Conservation (phyloP, 176 grass and related monocot genomes). For the Oryza punctata region DNA sequence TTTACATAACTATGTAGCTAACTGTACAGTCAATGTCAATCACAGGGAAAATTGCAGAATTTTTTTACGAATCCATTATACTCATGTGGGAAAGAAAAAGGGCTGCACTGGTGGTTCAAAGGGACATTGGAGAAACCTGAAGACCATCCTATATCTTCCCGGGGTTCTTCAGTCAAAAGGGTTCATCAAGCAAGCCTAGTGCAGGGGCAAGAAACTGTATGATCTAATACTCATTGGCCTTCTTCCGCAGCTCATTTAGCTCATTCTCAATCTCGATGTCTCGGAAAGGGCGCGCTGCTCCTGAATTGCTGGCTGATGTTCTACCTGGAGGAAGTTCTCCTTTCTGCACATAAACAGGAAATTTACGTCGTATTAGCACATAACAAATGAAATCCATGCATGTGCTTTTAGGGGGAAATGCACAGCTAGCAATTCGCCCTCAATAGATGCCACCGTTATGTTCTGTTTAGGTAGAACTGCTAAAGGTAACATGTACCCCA, state of each 20-base stretch:
- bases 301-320: constrained; percentile 47
- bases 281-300: constrained; percentile 48
- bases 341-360: constrained; percentile 55
- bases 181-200: background rate
- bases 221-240: constrained; percentile 77
- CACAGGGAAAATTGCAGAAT: constrained; percentile 26
- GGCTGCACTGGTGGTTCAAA: constrained; percentile 10
- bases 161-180: constrained; percentile 12
- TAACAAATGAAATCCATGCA: background rate
- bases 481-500: background rate
- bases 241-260: constrained; percentile 80
- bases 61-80: background rate
- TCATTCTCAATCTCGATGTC: constrained; percentile 88
- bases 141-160: constrained; percentile 32
- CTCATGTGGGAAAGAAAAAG: constrained; percentile 28
- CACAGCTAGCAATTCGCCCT: background rate
- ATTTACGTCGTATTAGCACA: background rate
- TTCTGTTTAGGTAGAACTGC: background rate
- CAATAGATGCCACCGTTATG: background rate
- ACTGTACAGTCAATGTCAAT: constrained; percentile 52
- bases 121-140: background rate
- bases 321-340: constrained; percentile 85
- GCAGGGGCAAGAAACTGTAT: background rate
- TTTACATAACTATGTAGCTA: constrained; percentile 38
- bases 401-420: background rate